phyloP scores from a whole-genome alignment of 2,329 filamentous ascomycete species.

The Fusarium bulbicola region DNA sequence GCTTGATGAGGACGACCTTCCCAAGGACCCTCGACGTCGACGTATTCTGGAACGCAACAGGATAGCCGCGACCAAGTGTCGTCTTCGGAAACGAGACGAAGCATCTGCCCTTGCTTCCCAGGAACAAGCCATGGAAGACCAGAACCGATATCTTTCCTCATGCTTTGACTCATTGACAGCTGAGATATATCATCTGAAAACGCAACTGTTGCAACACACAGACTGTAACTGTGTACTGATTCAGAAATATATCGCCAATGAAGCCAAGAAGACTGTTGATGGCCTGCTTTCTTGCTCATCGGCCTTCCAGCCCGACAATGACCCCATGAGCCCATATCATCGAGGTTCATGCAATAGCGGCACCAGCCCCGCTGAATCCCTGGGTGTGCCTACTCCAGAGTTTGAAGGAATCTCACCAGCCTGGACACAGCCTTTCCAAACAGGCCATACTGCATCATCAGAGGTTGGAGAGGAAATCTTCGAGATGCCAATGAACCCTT shows the following conservation, averaged over 20 bases:
- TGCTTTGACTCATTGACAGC: slow-evolving; percentile 40
- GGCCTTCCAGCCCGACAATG: slow-evolving; percentile 20
- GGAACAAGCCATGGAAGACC: slow-evolving; percentile 44
- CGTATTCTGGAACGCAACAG: slow-evolving; percentile 46
- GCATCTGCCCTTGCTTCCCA: slow-evolving; percentile 42
- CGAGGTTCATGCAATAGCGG: slow-evolving; percentile 38
- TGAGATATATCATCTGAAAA: slow-evolving; percentile 46
- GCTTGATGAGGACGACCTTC: slow-evolving; percentile 34
- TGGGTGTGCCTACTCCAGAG: slow-evolving; percentile 36
- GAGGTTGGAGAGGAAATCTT: slow-evolving; percentile 37
- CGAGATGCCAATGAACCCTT: slow-evolving; percentile 34
- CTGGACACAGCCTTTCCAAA: slow-evolving; percentile 38
- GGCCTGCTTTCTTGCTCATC: slow-evolving; percentile 30
- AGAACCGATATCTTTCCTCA: slow-evolving; percentile 43
- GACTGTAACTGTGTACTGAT: slow-evolving; percentile 46
- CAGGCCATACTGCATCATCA: slow-evolving; percentile 25
- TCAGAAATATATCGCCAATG: slow-evolving; percentile 45
- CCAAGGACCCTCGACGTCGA: slow-evolving; percentile 38
- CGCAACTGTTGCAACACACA: slow-evolving; percentile 43
- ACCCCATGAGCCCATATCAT: slow-evolving; percentile 26
- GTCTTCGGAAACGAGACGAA: slow-evolving; percentile 45
- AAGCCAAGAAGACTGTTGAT: slow-evolving; percentile 44
- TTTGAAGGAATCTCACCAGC: slow-evolving; percentile 30
- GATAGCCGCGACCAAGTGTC: slow-evolving; percentile 46
- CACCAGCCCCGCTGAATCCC: slow-evolving; percentile 39